Base-by-base conservation (phyloP, 805 yeast species). In the Torulaspora franciscae region DNA sequence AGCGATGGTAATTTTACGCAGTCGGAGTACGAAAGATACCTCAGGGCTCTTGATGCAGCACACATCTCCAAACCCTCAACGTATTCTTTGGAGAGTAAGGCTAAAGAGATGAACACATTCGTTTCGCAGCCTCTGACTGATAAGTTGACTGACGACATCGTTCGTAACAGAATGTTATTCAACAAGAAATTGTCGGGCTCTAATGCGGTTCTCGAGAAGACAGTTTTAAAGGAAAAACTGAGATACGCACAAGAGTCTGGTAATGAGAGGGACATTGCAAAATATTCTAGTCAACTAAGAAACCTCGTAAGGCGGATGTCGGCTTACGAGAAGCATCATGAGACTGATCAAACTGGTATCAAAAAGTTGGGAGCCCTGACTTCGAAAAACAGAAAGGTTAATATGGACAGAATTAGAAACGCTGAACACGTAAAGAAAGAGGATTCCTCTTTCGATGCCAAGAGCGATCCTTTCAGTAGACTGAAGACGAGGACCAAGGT, bases 401-500 rank as follows among this genome's bases (percentile, higher is more conserved):
- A 91, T 65, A 81, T 81, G 62, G 80, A 80, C 41, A 78, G 77
- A 38, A 79, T 89, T 54, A 81, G 95, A 59, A 75, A 76, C 56
- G 96, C 95, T 0, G 97, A 90, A 62, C 66, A 80, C 40, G 72
- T 72, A 55, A 79, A 84, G 38, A 74, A 76, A 15, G 59, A 65
- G 52, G 57, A 64, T 61, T 39, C 46, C 11, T 53, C 48, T 48
- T 60, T 56, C 42, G 67, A 67, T 46, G 72, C 77, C 6, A 63
- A 62, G 43, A 78, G 74, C 56, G 86, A 93, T 68, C 98, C 99
- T 17, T 93, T 93, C 66, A 79, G 85, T 54, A 80, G 98, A 64
- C 76, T 93, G 60, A 83, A 86, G 62, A 91, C 98, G 1, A 84
- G 81, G 49, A 86, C 97, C 1, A 79, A 86, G 57, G 79, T 87